A percentile compares a stretch with the other conserved stretches of the same genome.
Evolutionary conservation across 2,329 filamentous ascomycete genomes (phyloP).

Genomic region (Fusarium neocosmosporiellum): DNA sequence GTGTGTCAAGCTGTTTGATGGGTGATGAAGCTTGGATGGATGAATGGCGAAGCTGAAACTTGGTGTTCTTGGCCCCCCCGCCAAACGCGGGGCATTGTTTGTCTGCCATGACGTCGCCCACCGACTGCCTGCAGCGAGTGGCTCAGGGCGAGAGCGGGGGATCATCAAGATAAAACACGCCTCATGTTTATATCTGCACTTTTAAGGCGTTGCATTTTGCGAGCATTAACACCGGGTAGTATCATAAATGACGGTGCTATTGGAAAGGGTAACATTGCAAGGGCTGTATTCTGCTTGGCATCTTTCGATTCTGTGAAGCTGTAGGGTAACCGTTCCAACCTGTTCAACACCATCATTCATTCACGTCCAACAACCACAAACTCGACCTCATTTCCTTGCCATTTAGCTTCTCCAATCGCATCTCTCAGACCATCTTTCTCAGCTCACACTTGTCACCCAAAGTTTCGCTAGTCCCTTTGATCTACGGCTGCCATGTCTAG

Average conservation of each 20-base stretch:
- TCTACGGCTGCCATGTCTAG: constrained; percentile 21
- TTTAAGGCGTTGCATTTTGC: not conserved
- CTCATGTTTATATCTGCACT: not conserved
- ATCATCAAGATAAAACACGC: constrained; percentile 1
- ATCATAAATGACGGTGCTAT: not conserved
- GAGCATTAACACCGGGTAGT: not conserved
- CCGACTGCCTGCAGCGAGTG: not conserved
- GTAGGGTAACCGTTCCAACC: not conserved
- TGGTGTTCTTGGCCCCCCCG: constrained; percentile 16
- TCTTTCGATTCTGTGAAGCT: not conserved
- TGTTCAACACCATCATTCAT: not conserved
- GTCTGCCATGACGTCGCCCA: constrained; percentile 26
- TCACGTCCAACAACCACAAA: not conserved
- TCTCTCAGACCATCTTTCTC: not conserved
- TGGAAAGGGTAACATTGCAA: not conserved
- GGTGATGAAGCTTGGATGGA: not conserved
- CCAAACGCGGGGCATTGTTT: constrained; percentile 24
- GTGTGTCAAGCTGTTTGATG: not conserved
- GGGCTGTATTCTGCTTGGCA: not conserved
- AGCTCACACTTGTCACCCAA: constrained; percentile 3
- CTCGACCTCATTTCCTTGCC: not conserved
- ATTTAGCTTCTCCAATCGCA: constrained; percentile 14
- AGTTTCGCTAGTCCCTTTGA: constrained; percentile 17
- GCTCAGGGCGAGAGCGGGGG: not conserved
- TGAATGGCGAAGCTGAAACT: not conserved